Base-by-base conservation (phyloP, 1,139 yeast species). In the Kodamaea anthophila region DNA sequence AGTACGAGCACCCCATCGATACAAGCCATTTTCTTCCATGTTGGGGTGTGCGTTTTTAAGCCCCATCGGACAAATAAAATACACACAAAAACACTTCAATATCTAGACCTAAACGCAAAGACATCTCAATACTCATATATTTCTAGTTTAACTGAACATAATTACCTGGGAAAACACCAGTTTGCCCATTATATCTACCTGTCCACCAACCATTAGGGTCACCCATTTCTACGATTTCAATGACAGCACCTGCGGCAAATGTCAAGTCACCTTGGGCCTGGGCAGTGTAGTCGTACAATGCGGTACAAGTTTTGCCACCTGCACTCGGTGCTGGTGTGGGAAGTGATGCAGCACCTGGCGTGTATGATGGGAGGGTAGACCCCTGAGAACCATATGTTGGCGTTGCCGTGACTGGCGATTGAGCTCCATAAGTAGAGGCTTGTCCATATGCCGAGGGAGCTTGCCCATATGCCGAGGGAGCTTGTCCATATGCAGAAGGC, bases 181-280 rank as follows among this genome's bases (percentile, higher is more conserved):
- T 77, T 38, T 70, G 80, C 8, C 96, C 96, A 46, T 87, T 85
- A 43, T 74, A 64, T 32, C 69, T 64, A n/a, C 98, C 98, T 1
- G 95, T 85, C 98, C 98, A 91, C 98, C 98, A 91, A 3, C 95
- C 97, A 47, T 86, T 86, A 32, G 78, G 70, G 51, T 87, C 96
- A 0, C 75, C 69, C 46, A 84, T 77, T 50, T 86, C 85, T 5
- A 87, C 72, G 35, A 91, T 68, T 46, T 85, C 87, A 44, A 91
- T 87, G 21, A 77, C 71, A 6, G 91, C 85, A 13, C 97, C 97
- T 0, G 95, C 95, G 21, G 78, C 72, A 60, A 91, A 83, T 11
- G 82, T 60, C 49, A 91, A 69, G 50, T 91, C 98, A 10, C 97
- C 97, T 30, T 74, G 84, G 0, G 96, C 93, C 55, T 81, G 93